These are phyloP conservation scores for Benincasa hispida DNA, from an alignment of 306 rosid genomes.

Conservation along the genomic window DNA sequence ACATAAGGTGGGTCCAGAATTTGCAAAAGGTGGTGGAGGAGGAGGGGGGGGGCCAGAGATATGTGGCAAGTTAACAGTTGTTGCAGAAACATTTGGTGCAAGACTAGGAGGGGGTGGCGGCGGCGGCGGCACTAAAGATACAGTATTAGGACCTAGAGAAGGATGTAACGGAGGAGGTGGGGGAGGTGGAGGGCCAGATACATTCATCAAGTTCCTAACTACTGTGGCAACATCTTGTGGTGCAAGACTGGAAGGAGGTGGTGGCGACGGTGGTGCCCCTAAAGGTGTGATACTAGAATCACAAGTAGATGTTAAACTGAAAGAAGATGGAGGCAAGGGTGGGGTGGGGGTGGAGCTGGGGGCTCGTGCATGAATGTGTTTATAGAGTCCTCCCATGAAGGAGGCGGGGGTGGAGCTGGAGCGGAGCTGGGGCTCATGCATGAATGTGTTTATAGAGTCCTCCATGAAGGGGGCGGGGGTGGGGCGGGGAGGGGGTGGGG, in stretches of 20 bases:
- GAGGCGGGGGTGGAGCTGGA: conserved; percentile 38
- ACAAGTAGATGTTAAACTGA: not conserved
- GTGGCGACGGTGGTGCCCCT: not conserved
- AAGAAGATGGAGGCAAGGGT: conserved; percentile 2
- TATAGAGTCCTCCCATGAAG: not conserved
- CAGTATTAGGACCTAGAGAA: conserved; percentile 15
- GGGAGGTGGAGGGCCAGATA: conserved; percentile 35
- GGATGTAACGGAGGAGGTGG: conserved; percentile 30
- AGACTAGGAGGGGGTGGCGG: conserved; percentile 54
- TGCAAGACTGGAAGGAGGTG: not conserved
- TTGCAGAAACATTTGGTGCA: conserved; percentile 14
- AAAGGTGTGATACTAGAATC: not conserved
- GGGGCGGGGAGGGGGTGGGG: conserved; percentile 35
- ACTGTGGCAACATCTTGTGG: not conserved
- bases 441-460: not conserved
- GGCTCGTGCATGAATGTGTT: not conserved
- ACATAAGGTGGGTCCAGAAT: conserved; percentile 17
- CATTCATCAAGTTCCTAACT: not conserved
- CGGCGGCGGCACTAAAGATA: conserved; percentile 42
- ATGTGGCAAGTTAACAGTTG: not conserved
- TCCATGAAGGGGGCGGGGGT: conserved; percentile 43
- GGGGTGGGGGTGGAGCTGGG: not conserved
- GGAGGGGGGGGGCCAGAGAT: conserved; percentile 34
- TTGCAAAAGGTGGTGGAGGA: conserved; percentile 30
- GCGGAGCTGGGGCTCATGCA: not conserved